Evolutionary conservation across 331 rosid species (phyloP).

Genomic region (Stylosanthes scabra): DNA sequence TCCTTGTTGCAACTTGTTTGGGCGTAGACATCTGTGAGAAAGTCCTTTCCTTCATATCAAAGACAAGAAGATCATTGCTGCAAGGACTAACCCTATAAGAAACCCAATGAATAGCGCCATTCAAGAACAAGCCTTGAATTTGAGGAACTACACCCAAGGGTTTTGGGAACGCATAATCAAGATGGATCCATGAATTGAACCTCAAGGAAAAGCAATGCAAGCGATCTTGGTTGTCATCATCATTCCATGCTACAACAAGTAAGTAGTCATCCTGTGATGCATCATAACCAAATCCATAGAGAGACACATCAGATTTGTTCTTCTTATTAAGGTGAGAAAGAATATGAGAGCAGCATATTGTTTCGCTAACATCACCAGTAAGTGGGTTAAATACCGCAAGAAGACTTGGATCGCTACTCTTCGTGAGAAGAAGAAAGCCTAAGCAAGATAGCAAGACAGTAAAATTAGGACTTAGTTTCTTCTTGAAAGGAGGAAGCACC

Average conservation of each 20-base stretch:
- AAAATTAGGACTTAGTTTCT: not conserved
- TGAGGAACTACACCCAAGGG: no score
- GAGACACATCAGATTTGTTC: no score
- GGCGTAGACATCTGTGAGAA: not conserved
- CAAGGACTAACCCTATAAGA: no score
- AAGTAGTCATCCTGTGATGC: not conserved
- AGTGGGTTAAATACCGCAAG: constrained; percentile 21
- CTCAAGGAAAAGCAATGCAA: no score
- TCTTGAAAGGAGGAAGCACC: not conserved
- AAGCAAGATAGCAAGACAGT: not conserved
- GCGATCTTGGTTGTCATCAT: no score
- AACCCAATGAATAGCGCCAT: constrained; percentile 36
- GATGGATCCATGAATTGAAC: not conserved
- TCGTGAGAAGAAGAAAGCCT: not conserved
- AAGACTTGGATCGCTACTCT: no score
- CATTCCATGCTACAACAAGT: no score
- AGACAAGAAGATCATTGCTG: not conserved
- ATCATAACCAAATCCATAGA: not conserved
- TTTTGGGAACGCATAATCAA: not conserved
- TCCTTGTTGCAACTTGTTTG: not conserved
- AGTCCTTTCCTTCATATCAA: not conserved
- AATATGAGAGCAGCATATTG: not conserved
- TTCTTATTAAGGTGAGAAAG: no score
- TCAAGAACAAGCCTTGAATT: not conserved
- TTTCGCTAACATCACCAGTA: not conserved